phyloP scores from a whole-genome alignment of 306 rosid species.

The Dryas octopetala region DNA sequence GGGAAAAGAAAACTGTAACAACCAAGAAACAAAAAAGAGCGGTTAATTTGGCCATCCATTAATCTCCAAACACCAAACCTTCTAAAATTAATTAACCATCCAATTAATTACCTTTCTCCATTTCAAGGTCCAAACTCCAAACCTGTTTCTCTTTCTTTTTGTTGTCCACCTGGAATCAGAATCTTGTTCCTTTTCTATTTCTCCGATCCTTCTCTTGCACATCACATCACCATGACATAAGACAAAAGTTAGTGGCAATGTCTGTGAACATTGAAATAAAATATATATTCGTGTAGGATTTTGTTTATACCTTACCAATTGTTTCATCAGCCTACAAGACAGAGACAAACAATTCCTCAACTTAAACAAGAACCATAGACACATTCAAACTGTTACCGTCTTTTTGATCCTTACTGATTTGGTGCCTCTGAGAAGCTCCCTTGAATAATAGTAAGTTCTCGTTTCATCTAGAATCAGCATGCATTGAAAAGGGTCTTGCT shows the following conservation, averaged over 20 bases:
- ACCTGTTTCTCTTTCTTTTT: background rate
- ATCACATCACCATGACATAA: constrained; percentile 27
- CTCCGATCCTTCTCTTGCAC: background rate
- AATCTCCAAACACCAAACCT: constrained; percentile 10
- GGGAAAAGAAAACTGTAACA: constrained; percentile 16
- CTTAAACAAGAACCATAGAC: constrained; percentile 20
- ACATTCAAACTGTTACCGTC: constrained; percentile 27
- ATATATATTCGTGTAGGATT: constrained; percentile 7
- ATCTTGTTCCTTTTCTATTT: constrained; percentile 3
- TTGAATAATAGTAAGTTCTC: constrained; percentile 25
- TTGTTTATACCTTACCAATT: constrained; percentile 25
- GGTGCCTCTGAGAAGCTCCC: constrained; percentile 12
- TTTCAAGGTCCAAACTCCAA: background rate
- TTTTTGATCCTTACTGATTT: constrained; percentile 26
- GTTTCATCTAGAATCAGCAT: constrained; percentile 13
- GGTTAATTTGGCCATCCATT: constrained; percentile 21
- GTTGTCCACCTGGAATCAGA: constrained; percentile 26
- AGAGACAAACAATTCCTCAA: constrained; percentile 38
- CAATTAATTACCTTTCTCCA: background rate
- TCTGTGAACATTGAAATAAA: constrained; percentile 17
- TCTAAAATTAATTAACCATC: constrained; percentile 22
- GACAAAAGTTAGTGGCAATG: constrained; percentile 36
- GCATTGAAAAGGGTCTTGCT: constrained; percentile 8
- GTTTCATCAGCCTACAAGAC: constrained; percentile 28
- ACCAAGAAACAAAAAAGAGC: constrained; percentile 3